phyloP scores from a whole-genome alignment of 1,139 yeast species.

The Nakaseomyces uthaithaninus region DNA sequence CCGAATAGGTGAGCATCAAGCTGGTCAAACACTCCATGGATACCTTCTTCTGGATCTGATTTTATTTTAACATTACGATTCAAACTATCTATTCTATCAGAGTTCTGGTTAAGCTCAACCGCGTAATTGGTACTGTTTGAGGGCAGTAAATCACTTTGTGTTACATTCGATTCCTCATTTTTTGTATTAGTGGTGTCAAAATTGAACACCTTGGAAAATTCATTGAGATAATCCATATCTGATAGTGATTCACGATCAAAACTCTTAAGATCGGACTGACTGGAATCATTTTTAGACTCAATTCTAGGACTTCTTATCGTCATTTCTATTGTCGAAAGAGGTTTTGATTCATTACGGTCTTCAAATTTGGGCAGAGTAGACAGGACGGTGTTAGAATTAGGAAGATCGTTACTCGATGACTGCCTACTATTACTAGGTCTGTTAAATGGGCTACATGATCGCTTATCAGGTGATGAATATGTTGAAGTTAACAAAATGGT shows the following conservation, averaged over 20 bases:
- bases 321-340: no score
- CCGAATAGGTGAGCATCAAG: slow-evolving; percentile 81
- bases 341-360: not conserved
- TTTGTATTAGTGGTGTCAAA: not conserved
- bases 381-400: not conserved
- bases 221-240: not conserved
- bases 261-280: not conserved
- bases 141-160: not conserved
- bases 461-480: slow-evolving; percentile 7
- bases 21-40: slow-evolving; percentile 78
- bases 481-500: slow-evolving; percentile 17
- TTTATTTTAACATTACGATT: slow-evolving; percentile 1
- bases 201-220: slow-evolving; percentile 1
- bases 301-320: not conserved
- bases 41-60: slow-evolving; percentile 13
- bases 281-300: not conserved
- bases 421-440: not conserved
- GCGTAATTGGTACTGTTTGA: not conserved
- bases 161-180: not conserved
- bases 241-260: not conserved
- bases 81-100: not conserved
- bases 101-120: not conserved
- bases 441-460: not conserved
- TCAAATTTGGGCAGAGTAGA: not conserved
- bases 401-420: not conserved